phyloP scores from a whole-genome alignment of 2,329 filamentous ascomycete genomes.

The Fusarium redolens region DNA sequence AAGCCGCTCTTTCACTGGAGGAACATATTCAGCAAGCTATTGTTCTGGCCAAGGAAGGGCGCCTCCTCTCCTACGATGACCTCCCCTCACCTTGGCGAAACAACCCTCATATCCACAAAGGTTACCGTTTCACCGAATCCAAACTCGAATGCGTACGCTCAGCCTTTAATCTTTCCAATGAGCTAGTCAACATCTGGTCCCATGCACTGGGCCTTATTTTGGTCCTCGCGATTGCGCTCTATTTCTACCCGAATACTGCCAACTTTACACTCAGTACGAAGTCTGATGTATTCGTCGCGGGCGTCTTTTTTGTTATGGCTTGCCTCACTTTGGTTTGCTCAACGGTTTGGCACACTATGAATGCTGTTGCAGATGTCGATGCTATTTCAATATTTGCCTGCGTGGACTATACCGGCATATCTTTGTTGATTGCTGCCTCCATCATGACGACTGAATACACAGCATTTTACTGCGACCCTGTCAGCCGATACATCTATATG shows the following conservation, averaged over 20 bases:
- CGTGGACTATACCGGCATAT: slow-evolving; percentile 98
- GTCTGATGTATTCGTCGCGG: slow-evolving; percentile 89
- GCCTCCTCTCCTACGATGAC: slow-evolving; percentile 89
- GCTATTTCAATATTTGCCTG: slow-evolving; percentile 96
- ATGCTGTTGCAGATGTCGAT: slow-evolving; percentile 88
- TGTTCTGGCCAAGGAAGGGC: slow-evolving; percentile 77
- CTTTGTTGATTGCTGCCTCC: slow-evolving; percentile 90
- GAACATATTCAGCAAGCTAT: slow-evolving; percentile 87
- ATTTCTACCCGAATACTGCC: slow-evolving; percentile 90
- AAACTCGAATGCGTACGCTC: slow-evolving; percentile 90
- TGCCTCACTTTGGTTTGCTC: slow-evolving; percentile 96
- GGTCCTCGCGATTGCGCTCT: slow-evolving; percentile 89
- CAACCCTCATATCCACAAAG: slow-evolving; percentile 91
- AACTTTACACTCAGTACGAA: slow-evolving; percentile 91
- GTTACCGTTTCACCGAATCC: slow-evolving; percentile 93
- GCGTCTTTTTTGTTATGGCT: slow-evolving; percentile 95
- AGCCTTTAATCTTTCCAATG: slow-evolving; percentile 87
- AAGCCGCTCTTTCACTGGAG: slow-evolving; percentile 84
- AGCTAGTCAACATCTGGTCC: slow-evolving; percentile 98
- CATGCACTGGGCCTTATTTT: slow-evolving; percentile 90
- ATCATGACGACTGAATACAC: slow-evolving; percentile 99
- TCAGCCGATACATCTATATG: slow-evolving; percentile 89
- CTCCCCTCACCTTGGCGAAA: slow-evolving; percentile 92
- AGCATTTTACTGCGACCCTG: slow-evolving; percentile 96
- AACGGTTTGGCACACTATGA: slow-evolving; percentile 99